phyloP scores from a whole-genome alignment of 2,329 filamentous ascomycete genomes.

The Diaporthe amygdali region DNA sequence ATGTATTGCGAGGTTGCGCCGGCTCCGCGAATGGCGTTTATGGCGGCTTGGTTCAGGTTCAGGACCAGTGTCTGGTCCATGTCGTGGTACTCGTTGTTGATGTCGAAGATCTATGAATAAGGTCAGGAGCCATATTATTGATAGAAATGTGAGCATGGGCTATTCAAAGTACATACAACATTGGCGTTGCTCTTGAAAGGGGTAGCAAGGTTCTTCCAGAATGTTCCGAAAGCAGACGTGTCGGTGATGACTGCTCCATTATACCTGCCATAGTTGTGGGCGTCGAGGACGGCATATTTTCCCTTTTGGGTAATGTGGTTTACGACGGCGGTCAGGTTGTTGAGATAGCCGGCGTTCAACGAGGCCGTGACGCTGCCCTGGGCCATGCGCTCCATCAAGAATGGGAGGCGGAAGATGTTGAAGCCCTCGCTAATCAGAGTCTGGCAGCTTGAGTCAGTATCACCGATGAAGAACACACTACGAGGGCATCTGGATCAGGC shows the following conservation, averaged over 20 bases:
- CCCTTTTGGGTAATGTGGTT: conserved; percentile 36
- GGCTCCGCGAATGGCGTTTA: conserved; percentile 60
- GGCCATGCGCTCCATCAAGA: conserved; percentile 63
- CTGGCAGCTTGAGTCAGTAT: too few relatives aligned
- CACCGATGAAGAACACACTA: too few relatives aligned
- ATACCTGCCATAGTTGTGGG: conserved; percentile 64
- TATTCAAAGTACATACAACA: conserved; percentile 37
- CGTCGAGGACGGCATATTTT: conserved; percentile 43
- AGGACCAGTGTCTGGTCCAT: conserved; percentile 63
- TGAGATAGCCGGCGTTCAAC: conserved; percentile 36
- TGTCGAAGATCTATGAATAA: conserved; percentile 55
- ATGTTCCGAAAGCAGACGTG: conserved; percentile 55
- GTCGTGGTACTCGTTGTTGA: conserved; percentile 67
- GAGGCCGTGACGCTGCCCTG: conserved; percentile 50
- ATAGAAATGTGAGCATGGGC: too few relatives aligned
- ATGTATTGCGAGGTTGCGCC: conserved; percentile 59
- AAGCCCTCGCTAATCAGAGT: conserved; percentile 57
- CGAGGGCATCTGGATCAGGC: too few relatives aligned
- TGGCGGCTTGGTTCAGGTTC: conserved; percentile 66
- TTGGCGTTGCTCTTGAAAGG: conserved; percentile 56
- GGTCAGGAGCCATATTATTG: neutral
- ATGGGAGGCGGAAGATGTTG: conserved; percentile 62
- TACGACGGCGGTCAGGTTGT: conserved; percentile 38
- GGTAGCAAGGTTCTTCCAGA: conserved; percentile 60
- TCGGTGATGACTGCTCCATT: conserved; percentile 57